These are phyloP conservation scores for Kluyveromyces sp. DNA, from an alignment of 1,139 yeast genomes.

Conservation along the genomic window DNA sequence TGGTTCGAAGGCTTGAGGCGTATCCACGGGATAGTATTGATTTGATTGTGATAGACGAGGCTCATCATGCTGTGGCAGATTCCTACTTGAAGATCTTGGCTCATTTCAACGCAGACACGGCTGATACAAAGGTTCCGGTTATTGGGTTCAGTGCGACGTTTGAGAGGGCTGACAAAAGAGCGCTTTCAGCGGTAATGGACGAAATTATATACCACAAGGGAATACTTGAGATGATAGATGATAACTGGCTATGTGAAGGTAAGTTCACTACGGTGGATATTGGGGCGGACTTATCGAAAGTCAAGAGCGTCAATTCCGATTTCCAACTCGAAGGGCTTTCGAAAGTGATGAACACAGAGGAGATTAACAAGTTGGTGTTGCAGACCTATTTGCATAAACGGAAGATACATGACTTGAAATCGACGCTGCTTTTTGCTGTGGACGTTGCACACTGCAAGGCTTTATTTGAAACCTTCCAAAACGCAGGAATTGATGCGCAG, in stretches of 20 bases:
- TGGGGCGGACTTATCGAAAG: conserved; percentile 31
- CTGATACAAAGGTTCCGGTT: conserved; percentile 43
- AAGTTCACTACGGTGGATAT: conserved; percentile 50
- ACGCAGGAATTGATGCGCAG: conserved; percentile 61
- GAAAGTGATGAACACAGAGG: conserved; percentile 44
- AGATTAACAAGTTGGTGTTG: conserved; percentile 48
- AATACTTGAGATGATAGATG: conserved; percentile 58
- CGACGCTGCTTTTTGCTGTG: conserved; percentile 74
- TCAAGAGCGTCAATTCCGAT: conserved; percentile 37
- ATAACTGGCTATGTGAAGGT: conserved; percentile 65
- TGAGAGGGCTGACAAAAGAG: conserved; percentile 56
- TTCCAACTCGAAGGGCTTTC: conserved; percentile 48
- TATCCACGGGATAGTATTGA: conserved; percentile 51
- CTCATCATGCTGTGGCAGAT: conserved; percentile 81
- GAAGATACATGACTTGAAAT: conserved; percentile 35
- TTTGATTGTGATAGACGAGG: conserved; percentile 79
- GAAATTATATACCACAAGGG: conserved; percentile 66
- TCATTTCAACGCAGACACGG: conserved; percentile 46
- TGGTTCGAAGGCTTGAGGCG: conserved; percentile 47
- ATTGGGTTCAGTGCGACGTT: conserved; percentile 88
- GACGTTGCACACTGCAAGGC: conserved; percentile 59
- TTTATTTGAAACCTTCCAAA: conserved; percentile 47
- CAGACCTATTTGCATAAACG: conserved; percentile 42
- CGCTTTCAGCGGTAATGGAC: conserved; percentile 57
- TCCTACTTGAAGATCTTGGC: conserved; percentile 54